A percentile compares a stretch with the other conserved stretches of the same genome.
phyloP scores from a whole-genome alignment of 192 early-diverging fungal species.

The Linnemannia schmuckeri region DNA sequence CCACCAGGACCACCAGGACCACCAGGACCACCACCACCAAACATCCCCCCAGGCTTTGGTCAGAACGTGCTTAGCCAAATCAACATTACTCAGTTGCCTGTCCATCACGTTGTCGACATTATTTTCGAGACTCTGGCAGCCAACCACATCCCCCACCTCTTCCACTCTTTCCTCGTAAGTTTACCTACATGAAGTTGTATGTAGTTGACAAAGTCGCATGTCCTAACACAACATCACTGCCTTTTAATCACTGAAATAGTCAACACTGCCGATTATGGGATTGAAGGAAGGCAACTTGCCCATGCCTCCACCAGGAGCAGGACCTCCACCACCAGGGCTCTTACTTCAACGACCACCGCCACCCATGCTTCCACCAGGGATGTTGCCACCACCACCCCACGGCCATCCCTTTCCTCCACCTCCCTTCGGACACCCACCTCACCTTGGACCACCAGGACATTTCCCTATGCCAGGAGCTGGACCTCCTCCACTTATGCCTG shows the following conservation, averaged over 20 bases:
- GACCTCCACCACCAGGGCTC: constrained; percentile 49
- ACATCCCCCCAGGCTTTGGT: constrained; percentile 47
- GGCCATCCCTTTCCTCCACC: constrained; percentile 29
- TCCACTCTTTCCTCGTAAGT: constrained; percentile 52
- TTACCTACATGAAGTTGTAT: neutral
- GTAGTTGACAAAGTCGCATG: neutral
- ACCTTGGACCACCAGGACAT: constrained; percentile 15
- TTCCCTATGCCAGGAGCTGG: constrained; percentile 12
- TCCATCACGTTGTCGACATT: constrained; percentile 52
- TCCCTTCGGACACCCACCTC: constrained; percentile 22
- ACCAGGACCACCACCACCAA: neutral
- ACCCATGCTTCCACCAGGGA: constrained; percentile 43
- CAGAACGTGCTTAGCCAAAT: constrained; percentile 44
- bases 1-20: neutral
- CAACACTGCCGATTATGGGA: constrained; percentile 34
- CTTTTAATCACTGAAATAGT: constrained; percentile 5
- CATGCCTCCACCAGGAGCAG: constrained; percentile 52
- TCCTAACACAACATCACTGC: neutral
- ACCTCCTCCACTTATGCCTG: neutral
- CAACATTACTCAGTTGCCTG: constrained; percentile 45
- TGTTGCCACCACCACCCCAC: constrained; percentile 27
- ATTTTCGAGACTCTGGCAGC: constrained; percentile 45
- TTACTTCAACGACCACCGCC: constrained; percentile 34
- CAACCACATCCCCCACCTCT: constrained; percentile 39
- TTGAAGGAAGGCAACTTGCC: constrained; percentile 42